Evolutionary conservation across 371 early-diverging fungal genomes (phyloP).

Genomic region (Catenaria anguillulae): DNA sequence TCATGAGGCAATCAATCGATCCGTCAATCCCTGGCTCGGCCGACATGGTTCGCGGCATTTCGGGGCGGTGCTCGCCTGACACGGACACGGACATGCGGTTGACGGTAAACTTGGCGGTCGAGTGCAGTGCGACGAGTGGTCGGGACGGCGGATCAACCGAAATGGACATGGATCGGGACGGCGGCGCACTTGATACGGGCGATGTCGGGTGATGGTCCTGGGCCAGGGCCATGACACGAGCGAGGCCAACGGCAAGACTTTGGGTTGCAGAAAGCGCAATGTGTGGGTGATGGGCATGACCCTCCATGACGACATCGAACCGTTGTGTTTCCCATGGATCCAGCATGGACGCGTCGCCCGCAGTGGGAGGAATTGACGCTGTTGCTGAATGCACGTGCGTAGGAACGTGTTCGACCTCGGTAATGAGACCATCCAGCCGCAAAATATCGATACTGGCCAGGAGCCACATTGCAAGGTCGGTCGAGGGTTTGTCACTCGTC

Average conservation of each 20-base stretch:
- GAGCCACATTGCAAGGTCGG: not conserved
- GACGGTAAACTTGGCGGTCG: not conserved
- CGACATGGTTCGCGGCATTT: not conserved
- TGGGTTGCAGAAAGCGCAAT: not conserved
- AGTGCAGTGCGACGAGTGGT: not conserved
- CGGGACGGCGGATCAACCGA: no score
- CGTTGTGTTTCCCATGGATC: not conserved
- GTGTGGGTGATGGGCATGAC: not conserved
- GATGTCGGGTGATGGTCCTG: no score
- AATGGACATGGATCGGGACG: no score
- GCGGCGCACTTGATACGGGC: no score
- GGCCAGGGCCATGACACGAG: no score
- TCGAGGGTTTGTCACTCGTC: no score
- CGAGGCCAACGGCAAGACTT: not conserved
- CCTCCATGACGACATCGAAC: not conserved
- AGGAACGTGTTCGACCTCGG: not conserved
- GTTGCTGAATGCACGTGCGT: not conserved
- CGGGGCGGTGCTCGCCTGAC: not conserved
- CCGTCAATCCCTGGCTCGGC: not conserved
- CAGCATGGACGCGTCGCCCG: not conserved
- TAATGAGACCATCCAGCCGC: not conserved
- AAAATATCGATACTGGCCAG: not conserved
- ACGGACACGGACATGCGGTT: not conserved
- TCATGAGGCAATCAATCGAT: not conserved
- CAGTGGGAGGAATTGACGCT: not conserved